A percentile compares a stretch with the other conserved stretches of the same genome.
These are phyloP conservation scores for Alnus rubra DNA, from an alignment of 306 rosid genomes.

Conservation along the genomic window DNA sequence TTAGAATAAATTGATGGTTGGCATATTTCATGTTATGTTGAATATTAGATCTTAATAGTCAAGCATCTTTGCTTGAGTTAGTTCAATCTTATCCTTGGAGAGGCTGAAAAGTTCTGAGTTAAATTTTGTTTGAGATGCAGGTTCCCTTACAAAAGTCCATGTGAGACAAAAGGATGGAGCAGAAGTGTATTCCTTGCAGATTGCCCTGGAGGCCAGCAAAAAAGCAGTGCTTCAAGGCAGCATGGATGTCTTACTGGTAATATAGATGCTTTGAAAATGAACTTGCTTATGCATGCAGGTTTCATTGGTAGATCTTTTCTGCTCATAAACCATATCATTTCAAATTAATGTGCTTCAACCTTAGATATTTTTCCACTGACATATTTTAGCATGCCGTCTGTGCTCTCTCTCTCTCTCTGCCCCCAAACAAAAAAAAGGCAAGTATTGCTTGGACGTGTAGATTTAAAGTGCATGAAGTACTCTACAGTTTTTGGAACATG, in stretches of 20 bases:
- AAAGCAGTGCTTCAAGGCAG: slow-evolving; percentile 83
- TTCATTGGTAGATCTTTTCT: not conserved
- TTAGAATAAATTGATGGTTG: slow-evolving; percentile 13
- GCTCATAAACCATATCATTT: not conserved
- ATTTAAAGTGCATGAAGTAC: not conserved
- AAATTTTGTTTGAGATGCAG: slow-evolving; percentile 46
- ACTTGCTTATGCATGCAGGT: not conserved
- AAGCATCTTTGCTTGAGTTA: not conserved
- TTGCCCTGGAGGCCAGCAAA: slow-evolving; percentile 69
- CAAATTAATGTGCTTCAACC: not conserved
- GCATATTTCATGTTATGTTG: slow-evolving; percentile 1
- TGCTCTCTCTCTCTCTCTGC: not conserved
- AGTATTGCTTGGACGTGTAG: not conserved
- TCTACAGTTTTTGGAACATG: not conserved
- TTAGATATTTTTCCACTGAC: not conserved
- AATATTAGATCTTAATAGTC: not conserved
- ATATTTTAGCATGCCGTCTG: not conserved
- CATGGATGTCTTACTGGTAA: slow-evolving; percentile 69
- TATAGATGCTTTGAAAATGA: slow-evolving; percentile 29
- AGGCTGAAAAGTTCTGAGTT: slow-evolving; percentile 30
- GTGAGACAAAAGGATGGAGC: slow-evolving; percentile 51
- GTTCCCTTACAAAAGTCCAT: slow-evolving; percentile 66
- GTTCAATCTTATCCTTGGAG: not conserved
- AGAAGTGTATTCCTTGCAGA: slow-evolving; percentile 61
- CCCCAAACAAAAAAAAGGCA: not conserved